Evolutionary conservation across 441 rosid genomes (phyloP).

Genomic region (Arabidopsis hybrid): DNA sequence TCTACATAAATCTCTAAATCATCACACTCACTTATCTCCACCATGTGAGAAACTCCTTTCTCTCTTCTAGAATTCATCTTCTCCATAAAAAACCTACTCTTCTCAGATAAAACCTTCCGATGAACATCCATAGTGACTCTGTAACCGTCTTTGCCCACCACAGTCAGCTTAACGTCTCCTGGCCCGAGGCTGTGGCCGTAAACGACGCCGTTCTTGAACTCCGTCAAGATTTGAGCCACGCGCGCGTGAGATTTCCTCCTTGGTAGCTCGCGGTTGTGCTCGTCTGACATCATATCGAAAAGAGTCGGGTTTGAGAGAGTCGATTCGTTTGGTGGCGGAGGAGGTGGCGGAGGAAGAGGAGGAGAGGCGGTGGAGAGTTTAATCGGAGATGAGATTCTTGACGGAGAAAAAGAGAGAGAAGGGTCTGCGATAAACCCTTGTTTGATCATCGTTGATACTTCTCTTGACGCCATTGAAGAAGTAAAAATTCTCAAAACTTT

Average conservation of each 20-base stretch:
- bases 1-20: slow-evolving; percentile 92
- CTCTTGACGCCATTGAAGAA: slow-evolving; percentile 70
- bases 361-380: slow-evolving; percentile 53
- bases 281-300: slow-evolving; percentile 91
- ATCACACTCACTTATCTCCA: slow-evolving; percentile 96
- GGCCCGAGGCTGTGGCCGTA: slow-evolving; percentile 47
- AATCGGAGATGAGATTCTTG: slow-evolving; percentile 47
- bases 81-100: slow-evolving; percentile 82
- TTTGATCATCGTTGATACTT: slow-evolving; percentile 87
- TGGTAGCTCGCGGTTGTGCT: slow-evolving; percentile 63
- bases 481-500: slow-evolving; percentile 27
- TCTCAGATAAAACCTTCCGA: slow-evolving; percentile 67
- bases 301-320: slow-evolving; percentile 63
- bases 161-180: slow-evolving; percentile 81
- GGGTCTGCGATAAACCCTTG: slow-evolving; percentile 89
- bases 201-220: slow-evolving; percentile 51
- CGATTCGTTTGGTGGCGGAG: slow-evolving; percentile 45
- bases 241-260: slow-evolving; percentile 63
- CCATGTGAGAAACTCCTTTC: slow-evolving; percentile 71
- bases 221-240: slow-evolving; percentile 62
- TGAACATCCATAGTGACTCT: slow-evolving; percentile 81
- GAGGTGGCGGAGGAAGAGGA: slow-evolving; percentile 47
- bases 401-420: slow-evolving; percentile 72
- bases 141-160: slow-evolving; percentile 75
- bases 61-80: slow-evolving; percentile 64